Percentiles rank a stretch among this genome's conserved stretches.
These are phyloP conservation scores for Amanita phalloides DNA, from an alignment of 768 basidiomycete genomes.

Conservation along the genomic window DNA sequence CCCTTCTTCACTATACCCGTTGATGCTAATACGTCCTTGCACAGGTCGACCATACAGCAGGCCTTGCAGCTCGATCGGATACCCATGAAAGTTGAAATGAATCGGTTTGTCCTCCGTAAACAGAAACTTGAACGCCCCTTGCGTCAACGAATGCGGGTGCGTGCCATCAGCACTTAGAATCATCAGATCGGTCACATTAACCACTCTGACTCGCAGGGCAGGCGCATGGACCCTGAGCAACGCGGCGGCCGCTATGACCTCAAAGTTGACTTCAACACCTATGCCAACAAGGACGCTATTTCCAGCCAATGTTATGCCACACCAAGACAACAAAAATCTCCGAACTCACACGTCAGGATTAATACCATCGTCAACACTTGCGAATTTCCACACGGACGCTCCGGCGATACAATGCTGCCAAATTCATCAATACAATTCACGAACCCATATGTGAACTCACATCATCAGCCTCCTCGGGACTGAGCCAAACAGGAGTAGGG, in stretches of 20 bases:
- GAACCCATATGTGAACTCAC: conserved; percentile 19
- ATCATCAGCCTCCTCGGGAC: conserved; percentile 61
- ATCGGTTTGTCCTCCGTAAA: conserved; percentile 64
- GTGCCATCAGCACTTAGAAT: conserved; percentile 57
- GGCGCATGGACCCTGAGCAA: conserved; percentile 64
- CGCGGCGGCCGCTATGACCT: conserved; percentile 79
- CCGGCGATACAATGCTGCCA: conserved; percentile 75
- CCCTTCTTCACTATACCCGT: conserved; percentile 58
- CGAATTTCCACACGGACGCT: conserved; percentile 79
- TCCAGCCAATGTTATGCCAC: conserved; percentile 14
- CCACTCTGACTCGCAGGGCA: conserved; percentile 69
- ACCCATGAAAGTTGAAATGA: conserved; percentile 81
- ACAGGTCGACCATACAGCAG: conserved; percentile 47
- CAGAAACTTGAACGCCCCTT: conserved; percentile 51
- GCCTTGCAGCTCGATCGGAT: conserved; percentile 62
- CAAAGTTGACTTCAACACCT: conserved; percentile 82
- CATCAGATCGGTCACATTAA: conserved; percentile 88
- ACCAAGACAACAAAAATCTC: neutral
- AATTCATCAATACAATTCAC: conserved; percentile 2
- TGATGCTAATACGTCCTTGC: conserved; percentile 39
- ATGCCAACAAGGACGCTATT: conserved; percentile 74
- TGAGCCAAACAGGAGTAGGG: conserved; percentile 70
- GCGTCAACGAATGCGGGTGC: conserved; percentile 67
- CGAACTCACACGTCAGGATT: conserved; percentile 56
- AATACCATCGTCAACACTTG: conserved; percentile 61